Evolutionary conservation across 2,329 filamentous ascomycete genomes (phyloP).

Genomic region (Coccinonectria pachysandricola): DNA sequence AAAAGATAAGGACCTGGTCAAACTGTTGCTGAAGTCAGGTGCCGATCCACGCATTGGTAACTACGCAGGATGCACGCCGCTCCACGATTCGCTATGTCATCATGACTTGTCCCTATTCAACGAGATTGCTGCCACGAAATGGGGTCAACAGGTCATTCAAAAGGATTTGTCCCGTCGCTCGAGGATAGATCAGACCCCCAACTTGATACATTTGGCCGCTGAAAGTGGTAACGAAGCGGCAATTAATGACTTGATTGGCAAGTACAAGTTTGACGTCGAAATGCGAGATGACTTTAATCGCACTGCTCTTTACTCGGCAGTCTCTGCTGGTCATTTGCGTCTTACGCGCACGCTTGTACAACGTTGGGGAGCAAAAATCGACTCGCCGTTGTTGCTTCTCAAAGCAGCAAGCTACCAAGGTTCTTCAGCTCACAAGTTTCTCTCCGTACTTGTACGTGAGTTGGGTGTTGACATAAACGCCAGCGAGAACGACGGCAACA

Average conservation of each 20-base stretch:
- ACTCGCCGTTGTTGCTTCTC: background rate
- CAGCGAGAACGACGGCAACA: background rate
- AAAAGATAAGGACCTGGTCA: background rate
- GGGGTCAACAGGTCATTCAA: background rate
- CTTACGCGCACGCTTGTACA: background rate
- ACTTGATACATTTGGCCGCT: background rate
- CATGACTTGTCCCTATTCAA: background rate
- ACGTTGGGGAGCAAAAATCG: background rate
- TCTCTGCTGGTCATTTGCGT: background rate
- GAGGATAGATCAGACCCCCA: background rate
- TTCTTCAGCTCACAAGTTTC: background rate
- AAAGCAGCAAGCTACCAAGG: background rate
- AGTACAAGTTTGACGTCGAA: background rate
- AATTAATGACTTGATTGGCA: background rate
- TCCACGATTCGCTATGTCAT: background rate
- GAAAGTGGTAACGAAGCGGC: background rate
- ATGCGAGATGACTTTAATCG: background rate
- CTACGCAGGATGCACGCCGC: background rate
- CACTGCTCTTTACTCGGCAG: background rate
- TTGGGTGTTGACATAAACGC: background rate
- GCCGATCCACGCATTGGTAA: background rate
- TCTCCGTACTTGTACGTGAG: background rate
- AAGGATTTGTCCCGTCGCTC: background rate
- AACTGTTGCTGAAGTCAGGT: background rate
- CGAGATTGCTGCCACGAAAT: background rate